Evolutionary conservation across 805 yeast species (phyloP).

Genomic region (Blastobotrys peoriensis): DNA sequence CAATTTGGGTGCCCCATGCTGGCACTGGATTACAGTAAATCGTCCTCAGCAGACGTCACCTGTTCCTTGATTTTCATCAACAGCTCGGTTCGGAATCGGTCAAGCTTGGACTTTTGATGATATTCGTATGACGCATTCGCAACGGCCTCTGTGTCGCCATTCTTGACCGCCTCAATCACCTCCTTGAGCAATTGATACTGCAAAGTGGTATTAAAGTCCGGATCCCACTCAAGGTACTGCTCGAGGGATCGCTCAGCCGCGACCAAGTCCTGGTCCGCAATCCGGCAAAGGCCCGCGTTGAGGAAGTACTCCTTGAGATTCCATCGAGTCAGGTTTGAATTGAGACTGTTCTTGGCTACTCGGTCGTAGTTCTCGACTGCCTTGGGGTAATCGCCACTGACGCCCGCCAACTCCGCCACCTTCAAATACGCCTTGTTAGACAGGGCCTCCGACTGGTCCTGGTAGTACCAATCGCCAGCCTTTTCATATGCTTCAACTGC

Average conservation of each 20-base stretch:
- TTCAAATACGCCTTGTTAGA: constrained; percentile 83
- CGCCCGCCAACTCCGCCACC: constrained; percentile 82
- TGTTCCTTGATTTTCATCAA: constrained; percentile 74
- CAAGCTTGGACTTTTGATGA: constrained; percentile 84
- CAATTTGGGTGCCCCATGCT: no score
- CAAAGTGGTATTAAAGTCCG: constrained; percentile 59
- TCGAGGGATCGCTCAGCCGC: constrained; percentile 73
- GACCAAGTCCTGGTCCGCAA: constrained; percentile 78
- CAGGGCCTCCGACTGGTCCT: constrained; percentile 88
- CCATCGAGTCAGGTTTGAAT: constrained; percentile 72
- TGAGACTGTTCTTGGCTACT: constrained; percentile 68
- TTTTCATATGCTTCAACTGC: constrained; percentile 79
- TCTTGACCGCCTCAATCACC: constrained; percentile 65
- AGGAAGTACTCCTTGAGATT: constrained; percentile 86
- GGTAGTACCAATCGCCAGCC: constrained; percentile 93
- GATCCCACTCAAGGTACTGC: constrained; percentile 63
- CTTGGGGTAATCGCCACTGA: constrained; percentile 62
- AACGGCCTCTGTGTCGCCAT: constrained; percentile 73
- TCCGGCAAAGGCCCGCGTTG: constrained; percentile 73
- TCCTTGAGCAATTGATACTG: constrained; percentile 66
- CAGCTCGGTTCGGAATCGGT: constrained; percentile 82
- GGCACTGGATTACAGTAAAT: constrained; percentile 26
- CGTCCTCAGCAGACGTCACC: constrained; percentile 69
- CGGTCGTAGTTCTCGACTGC: constrained; percentile 75
- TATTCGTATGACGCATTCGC: constrained; percentile 70